Conservation (phyloP, 1,284 basidiomycete genomes). For the Phylloporus gajari region DNA sequence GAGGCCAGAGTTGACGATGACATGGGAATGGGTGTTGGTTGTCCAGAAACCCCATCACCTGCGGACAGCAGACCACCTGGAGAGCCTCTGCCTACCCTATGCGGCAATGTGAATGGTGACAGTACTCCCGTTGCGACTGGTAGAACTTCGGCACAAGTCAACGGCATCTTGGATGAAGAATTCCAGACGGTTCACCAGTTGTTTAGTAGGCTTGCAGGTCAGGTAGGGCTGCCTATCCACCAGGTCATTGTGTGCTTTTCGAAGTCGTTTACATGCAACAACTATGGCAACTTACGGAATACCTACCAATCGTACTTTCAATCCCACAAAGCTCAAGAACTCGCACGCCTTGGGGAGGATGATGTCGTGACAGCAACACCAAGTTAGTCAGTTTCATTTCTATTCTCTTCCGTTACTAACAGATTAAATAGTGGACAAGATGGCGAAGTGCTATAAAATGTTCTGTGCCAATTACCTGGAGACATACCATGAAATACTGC, state of each 20-base stretch:
- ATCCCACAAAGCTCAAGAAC: neutral
- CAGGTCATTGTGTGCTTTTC: neutral
- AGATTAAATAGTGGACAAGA: neutral
- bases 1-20: no score
- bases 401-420: neutral
- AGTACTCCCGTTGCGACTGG: no score
- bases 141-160: no score
- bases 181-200: neutral
- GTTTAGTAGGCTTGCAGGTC: neutral
- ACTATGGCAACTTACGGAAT: neutral
- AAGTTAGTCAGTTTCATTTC: neutral
- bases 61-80: no score
- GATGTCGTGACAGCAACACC: neutral
- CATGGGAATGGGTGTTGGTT: no score
- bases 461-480: neutral
- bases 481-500: neutral
- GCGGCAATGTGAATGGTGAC: no score
- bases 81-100: no score
- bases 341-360: neutral
- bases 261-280: neutral
- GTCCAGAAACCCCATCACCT: no score
- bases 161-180: neutral
- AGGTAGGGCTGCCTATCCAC: neutral
- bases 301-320: neutral
- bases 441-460: neutral